These are phyloP conservation scores for Suhomyces pyralidae DNA, from an alignment of 805 yeast species.

Conservation along the genomic window DNA sequence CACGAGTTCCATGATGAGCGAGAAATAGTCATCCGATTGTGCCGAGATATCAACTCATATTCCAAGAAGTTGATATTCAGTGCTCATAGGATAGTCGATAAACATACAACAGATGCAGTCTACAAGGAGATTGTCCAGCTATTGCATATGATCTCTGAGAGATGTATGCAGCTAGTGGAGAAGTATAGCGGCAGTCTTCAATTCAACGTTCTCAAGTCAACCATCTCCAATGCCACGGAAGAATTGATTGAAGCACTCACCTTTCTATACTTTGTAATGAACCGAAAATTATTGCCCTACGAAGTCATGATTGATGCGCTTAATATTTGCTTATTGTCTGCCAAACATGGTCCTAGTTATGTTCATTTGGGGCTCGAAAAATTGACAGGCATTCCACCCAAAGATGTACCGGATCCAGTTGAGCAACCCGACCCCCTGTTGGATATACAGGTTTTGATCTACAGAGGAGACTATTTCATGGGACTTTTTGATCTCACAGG, in stretches of 20 bases:
- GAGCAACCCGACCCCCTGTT: background rate
- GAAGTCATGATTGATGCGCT: slow-evolving; percentile 7
- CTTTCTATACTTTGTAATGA: slow-evolving; percentile 17
- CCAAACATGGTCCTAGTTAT: background rate
- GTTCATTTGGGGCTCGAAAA: background rate
- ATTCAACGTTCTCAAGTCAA: slow-evolving; percentile 14
- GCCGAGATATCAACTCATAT: slow-evolving; percentile 36
- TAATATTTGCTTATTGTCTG: background rate
- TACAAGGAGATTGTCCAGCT: slow-evolving; percentile 13
- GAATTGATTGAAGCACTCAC: slow-evolving; percentile 28
- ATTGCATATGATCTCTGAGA: slow-evolving; percentile 10
- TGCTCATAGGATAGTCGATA: slow-evolving; percentile 16
- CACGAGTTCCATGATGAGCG: slow-evolving; percentile 28
- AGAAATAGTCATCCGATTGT: slow-evolving; percentile 30
- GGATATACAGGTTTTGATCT: slow-evolving; percentile 9
- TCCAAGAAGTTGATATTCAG: slow-evolving; percentile 35
- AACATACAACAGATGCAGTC: background rate
- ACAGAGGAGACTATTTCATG: slow-evolving; percentile 32
- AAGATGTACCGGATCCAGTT: background rate
- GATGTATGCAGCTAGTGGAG: slow-evolving; percentile 5
- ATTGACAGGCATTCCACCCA: background rate
- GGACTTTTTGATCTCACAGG: slow-evolving; percentile 44
- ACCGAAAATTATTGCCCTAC: slow-evolving; percentile 12
- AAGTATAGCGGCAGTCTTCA: slow-evolving; percentile 11
- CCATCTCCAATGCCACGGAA: slow-evolving; percentile 22